phyloP scores from a whole-genome alignment of 495 filamentous ascomycete species.

The Pyrenula aspistea region DNA sequence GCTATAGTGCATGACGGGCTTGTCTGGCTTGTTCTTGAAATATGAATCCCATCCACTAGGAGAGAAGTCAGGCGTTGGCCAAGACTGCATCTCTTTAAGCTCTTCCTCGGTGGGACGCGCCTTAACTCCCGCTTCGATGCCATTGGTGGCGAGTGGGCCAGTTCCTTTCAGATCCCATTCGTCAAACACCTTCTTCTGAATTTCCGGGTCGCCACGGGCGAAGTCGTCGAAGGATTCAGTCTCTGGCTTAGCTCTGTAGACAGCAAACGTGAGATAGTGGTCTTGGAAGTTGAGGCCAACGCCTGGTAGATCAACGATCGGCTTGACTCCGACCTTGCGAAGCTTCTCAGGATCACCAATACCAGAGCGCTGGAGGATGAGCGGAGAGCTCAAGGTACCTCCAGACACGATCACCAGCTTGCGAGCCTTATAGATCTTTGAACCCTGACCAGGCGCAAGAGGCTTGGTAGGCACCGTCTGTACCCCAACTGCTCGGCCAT shows the following conservation, averaged over 20 bases:
- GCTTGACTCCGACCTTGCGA: slow-evolving; percentile 54
- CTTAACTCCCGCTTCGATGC: slow-evolving; percentile 76
- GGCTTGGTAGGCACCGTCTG: slow-evolving; percentile 43
- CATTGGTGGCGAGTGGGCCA: slow-evolving; percentile 70
- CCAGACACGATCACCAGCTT: slow-evolving; percentile 72
- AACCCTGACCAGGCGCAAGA: slow-evolving; percentile 34
- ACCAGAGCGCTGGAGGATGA: slow-evolving; percentile 67
- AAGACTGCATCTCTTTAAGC: slow-evolving; percentile 50
- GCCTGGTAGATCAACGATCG: slow-evolving; percentile 65
- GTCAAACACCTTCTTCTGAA: slow-evolving; percentile 56
- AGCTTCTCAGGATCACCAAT: slow-evolving; percentile 64
- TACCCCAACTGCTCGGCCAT: slow-evolving; percentile 53
- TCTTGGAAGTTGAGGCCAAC: slow-evolving; percentile 79
- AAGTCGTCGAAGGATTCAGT: slow-evolving; percentile 76
- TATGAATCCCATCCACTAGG: slow-evolving; percentile 60
- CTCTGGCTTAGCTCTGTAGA: slow-evolving; percentile 64
- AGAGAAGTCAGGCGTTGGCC: slow-evolving; percentile 56
- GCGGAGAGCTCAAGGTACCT: slow-evolving; percentile 66
- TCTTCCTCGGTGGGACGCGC: slow-evolving; percentile 61
- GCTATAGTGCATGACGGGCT: slow-evolving; percentile 77
- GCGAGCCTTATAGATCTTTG: slow-evolving; percentile 52
- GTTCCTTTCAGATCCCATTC: slow-evolving; percentile 74
- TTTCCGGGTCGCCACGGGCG: slow-evolving; percentile 57
- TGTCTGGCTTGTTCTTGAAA: slow-evolving; percentile 77
- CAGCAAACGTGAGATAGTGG: slow-evolving; percentile 71